Evolutionary conservation across 2,329 filamentous ascomycete genomes (phyloP).

Genomic region (Phoma sp.): DNA sequence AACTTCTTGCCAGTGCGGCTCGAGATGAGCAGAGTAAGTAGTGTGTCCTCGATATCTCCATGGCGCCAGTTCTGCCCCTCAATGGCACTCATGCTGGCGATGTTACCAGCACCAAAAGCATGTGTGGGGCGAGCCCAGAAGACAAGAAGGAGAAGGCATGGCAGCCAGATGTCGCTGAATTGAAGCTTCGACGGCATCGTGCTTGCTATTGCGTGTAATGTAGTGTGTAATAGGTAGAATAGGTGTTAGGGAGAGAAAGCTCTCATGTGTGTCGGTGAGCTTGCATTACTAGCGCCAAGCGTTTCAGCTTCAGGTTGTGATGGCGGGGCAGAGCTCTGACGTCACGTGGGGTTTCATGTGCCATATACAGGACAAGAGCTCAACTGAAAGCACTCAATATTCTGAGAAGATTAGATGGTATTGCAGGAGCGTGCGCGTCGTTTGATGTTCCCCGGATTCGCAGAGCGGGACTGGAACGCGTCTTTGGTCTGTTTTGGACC

Average conservation of each 20-base stretch:
- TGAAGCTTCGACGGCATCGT: slow-evolving; percentile 38
- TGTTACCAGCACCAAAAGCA: slow-evolving; percentile 89
- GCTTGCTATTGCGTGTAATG: not conserved
- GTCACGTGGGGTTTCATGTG: slow-evolving; percentile 17
- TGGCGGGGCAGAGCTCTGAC: slow-evolving; percentile 16
- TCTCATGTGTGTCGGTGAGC: slow-evolving; percentile 11
- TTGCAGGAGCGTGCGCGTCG: not conserved
- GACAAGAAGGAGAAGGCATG: slow-evolving; percentile 61
- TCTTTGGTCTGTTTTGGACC: slow-evolving; percentile 9
- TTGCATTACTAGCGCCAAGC: slow-evolving; percentile 8
- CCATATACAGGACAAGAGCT: not conserved
- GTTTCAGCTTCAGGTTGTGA: slow-evolving; percentile 13
- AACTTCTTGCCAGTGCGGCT: slow-evolving; percentile 79
- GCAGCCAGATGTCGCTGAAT: slow-evolving; percentile 47
- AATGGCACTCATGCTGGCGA: slow-evolving; percentile 79
- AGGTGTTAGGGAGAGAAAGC: slow-evolving; percentile 12
- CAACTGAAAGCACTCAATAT: not conserved
- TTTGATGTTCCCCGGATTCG: not conserved
- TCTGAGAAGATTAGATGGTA: not conserved
- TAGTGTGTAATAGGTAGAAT: slow-evolving; percentile 4
- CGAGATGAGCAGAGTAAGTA: slow-evolving; percentile 75
- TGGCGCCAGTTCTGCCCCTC: slow-evolving; percentile 78
- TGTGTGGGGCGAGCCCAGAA: slow-evolving; percentile 73
- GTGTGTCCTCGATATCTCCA: slow-evolving; percentile 86
- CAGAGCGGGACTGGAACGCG: not conserved